Base-by-base conservation (phyloP, 73 alveolate species). In the Durusdinium trenchii region DNA sequence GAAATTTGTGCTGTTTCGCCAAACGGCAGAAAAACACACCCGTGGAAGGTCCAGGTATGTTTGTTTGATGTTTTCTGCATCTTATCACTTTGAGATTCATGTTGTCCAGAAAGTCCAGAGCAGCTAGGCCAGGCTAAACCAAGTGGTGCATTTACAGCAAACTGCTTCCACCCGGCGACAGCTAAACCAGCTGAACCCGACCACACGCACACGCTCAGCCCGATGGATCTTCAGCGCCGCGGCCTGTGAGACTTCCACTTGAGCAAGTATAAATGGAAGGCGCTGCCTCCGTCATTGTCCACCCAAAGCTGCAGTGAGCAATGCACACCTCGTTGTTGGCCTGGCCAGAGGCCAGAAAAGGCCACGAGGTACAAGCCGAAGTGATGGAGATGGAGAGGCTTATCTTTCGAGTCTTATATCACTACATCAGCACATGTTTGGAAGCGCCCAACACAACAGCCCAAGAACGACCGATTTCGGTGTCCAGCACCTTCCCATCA, bases 261-360 rank as follows among this genome's bases (percentile, higher is more conserved):
- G 81, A 61, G 82, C 98, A 91, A 18, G 81, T 76, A 76, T 48
- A 91, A 45, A 91, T 91, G 78, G 98, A 67, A 10, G 98, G 98
- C 18, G 87, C 51, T 16, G 87, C 38, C 45, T 91, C 89, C 35
- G 85, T 2, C 98, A 91, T 91, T 71, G 3, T 43, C 98, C 98
- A 91, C 36, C 98, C 98, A 23, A 91, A 91, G 87, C 85, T 91
- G 89, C 98, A 91, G 67, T 91, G 98, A 60, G 98, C 98, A 26
- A 91, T 91, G 98, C 98, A 91, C 54, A 91, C 98, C 35, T 91
- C 98, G 43, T 43, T 52, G 78, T 91, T 75, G 30, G 89, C 98
- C 98, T 91, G 67, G n/a, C 81, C 43, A 67, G 43, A 1, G 81
- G 81, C 9, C 26, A 28, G 46, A 14, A 20, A 67, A 4, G 47